Conservation (phyloP, 371 early-diverging fungal genomes). For the Rhizomucor pusillus region DNA sequence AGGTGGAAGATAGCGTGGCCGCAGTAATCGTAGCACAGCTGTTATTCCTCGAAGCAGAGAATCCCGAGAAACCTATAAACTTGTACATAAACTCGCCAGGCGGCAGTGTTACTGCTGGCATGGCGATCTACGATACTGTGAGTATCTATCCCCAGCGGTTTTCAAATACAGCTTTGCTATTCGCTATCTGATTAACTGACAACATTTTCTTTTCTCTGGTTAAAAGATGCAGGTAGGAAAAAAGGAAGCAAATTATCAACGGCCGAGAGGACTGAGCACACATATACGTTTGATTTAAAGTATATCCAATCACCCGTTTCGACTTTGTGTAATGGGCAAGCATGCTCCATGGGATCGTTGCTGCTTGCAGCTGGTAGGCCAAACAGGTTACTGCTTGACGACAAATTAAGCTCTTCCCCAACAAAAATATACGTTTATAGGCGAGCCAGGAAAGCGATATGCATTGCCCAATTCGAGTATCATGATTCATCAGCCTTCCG, state of each 20-base stretch:
- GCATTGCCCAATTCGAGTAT: constrained; percentile 91
- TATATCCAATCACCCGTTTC: constrained; percentile 92
- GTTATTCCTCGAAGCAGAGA: constrained; percentile 93
- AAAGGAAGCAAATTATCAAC: not conserved
- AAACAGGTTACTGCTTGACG: not conserved
- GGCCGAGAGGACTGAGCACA: not conserved
- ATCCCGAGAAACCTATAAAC: constrained; percentile 88
- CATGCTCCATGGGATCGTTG: constrained; percentile 97
- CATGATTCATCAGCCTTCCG: constrained; percentile 98
- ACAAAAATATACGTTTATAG: constrained; percentile 22
- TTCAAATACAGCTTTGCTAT: not conserved
- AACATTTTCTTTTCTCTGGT: constrained; percentile 1
- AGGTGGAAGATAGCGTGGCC: constrained; percentile 83
- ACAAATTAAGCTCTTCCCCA: not conserved
- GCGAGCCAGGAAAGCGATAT: constrained; percentile 85
- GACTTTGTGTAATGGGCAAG: constrained; percentile 95
- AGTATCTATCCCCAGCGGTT: constrained; percentile 14
- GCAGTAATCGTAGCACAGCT: constrained; percentile 92
- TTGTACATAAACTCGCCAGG: constrained; percentile 97
- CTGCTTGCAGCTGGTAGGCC: constrained; percentile 83
- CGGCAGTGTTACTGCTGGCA: constrained; percentile 93
- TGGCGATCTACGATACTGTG: constrained; percentile 93
- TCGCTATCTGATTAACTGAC: not conserved
- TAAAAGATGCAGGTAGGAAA: constrained; percentile 47
- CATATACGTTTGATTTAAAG: constrained; percentile 33